Evolutionary conservation across 2,329 filamentous ascomycete genomes (phyloP).

Genomic region (Ceratocystis albifundus): DNA sequence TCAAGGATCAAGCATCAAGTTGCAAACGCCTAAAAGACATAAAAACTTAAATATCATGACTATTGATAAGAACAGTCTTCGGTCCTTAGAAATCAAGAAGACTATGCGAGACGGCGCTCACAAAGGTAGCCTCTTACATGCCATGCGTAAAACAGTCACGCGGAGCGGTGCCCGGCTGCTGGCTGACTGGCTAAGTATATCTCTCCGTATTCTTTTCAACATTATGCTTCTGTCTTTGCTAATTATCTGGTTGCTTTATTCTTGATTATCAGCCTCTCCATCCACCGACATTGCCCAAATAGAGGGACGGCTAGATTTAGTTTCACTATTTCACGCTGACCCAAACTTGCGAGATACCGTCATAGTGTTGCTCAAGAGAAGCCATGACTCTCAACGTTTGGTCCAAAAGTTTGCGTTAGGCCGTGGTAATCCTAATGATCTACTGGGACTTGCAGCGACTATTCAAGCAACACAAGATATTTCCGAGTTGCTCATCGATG

Average conservation of each 20-base stretch:
- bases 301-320: slow-evolving; percentile 66
- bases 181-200: slow-evolving; percentile 62
- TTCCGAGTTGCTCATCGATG: slow-evolving; percentile 35
- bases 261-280: slow-evolving; percentile 45
- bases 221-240: background rate
- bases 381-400: slow-evolving; percentile 76
- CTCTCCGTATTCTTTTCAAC: slow-evolving; percentile 20
- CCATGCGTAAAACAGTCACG: slow-evolving; percentile 79
- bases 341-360: slow-evolving; percentile 59
- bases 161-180: slow-evolving; percentile 80
- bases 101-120: slow-evolving; percentile 71
- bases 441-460: slow-evolving; percentile 71
- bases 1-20: slow-evolving; percentile 63
- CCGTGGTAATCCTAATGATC: slow-evolving; percentile 81
- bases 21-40: slow-evolving; percentile 70
- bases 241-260: slow-evolving; percentile 17
- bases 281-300: slow-evolving; percentile 79
- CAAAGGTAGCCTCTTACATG: slow-evolving; percentile 77
- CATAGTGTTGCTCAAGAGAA: slow-evolving; percentile 55
- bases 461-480: slow-evolving; percentile 64
- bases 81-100: slow-evolving; percentile 76
- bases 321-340: slow-evolving; percentile 59
- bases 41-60: slow-evolving; percentile 67
- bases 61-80: slow-evolving; percentile 85
- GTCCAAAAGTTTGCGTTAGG: slow-evolving; percentile 91